These are phyloP conservation scores for Sphaerulina musiva DNA, from an alignment of 2,329 filamentous ascomycete species.

Conservation along the genomic window DNA sequence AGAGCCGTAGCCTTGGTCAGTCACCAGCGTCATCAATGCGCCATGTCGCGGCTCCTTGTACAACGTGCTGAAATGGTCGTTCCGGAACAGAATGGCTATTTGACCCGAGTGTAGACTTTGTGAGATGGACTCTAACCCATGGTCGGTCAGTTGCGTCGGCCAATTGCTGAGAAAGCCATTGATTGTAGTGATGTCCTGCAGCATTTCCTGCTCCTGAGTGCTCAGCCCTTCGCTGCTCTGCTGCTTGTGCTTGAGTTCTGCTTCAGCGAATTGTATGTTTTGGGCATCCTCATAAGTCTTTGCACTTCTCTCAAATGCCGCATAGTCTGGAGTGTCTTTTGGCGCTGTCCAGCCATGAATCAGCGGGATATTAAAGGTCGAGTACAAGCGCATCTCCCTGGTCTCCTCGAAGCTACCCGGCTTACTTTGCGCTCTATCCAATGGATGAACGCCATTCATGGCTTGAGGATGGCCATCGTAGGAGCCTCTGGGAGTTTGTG, in stretches of 20 bases:
- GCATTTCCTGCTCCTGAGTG: slow-evolving; percentile 66
- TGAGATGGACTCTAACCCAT: slow-evolving; percentile 69
- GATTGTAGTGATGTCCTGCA: slow-evolving; percentile 78
- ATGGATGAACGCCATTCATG: slow-evolving; percentile 35
- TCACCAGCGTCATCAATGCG: slow-evolving; percentile 76
- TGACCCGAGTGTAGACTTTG: slow-evolving; percentile 66
- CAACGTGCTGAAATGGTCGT: slow-evolving; percentile 92
- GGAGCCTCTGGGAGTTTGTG: slow-evolving; percentile 21
- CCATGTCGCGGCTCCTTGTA: slow-evolving; percentile 78
- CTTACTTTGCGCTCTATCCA: slow-evolving; percentile 39
- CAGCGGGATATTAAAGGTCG: slow-evolving; percentile 78
- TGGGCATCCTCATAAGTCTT: slow-evolving; percentile 88
- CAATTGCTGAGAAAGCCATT: slow-evolving; percentile 73
- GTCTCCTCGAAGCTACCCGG: slow-evolving; percentile 83
- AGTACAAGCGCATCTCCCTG: slow-evolving; percentile 81
- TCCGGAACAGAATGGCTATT: slow-evolving; percentile 87
- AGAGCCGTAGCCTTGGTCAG: slow-evolving; percentile 80
- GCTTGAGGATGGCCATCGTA: slow-evolving; percentile 24
- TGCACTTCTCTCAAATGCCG: slow-evolving; percentile 66
- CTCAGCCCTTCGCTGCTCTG: slow-evolving; percentile 56
- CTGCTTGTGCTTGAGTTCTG: slow-evolving; percentile 79
- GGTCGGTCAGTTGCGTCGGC: slow-evolving; percentile 78
- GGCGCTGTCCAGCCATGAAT: slow-evolving; percentile 88
- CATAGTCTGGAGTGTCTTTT: slow-evolving; percentile 58
- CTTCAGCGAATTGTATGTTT: slow-evolving; percentile 78